Conservation (phyloP, 2,329 filamentous ascomycete genomes). For the Emergomyces pasteurianus region DNA sequence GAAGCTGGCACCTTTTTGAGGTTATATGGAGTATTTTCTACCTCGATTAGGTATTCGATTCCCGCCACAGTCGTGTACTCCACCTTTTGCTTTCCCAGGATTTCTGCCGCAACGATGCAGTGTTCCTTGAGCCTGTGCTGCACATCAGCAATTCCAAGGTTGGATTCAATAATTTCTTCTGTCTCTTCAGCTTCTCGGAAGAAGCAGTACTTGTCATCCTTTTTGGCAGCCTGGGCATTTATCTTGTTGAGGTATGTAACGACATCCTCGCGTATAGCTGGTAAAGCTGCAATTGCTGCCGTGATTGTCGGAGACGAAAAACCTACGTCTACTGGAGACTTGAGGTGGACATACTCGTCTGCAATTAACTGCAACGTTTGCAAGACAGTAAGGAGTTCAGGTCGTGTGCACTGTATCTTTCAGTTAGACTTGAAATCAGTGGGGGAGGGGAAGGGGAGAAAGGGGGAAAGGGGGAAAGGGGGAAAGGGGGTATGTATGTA, state of each 20-base stretch:
- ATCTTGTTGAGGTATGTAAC: constrained; percentile 70
- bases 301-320: constrained; percentile 61
- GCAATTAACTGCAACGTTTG: constrained; percentile 77
- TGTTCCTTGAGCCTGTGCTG: constrained; percentile 80
- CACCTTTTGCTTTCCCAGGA: constrained; percentile 60
- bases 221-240: constrained; percentile 68
- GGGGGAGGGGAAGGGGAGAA: neutral
- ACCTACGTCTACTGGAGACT: constrained; percentile 52
- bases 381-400: constrained; percentile 73
- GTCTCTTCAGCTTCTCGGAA: constrained; percentile 81
- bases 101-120: constrained; percentile 55
- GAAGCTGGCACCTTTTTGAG: constrained; percentile 83
- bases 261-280: constrained; percentile 62
- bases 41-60: constrained; percentile 90
- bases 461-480: neutral
- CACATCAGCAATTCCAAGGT: constrained; percentile 80
- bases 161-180: constrained; percentile 77
- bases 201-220: constrained; percentile 88
- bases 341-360: constrained; percentile 59
- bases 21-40: constrained; percentile 57
- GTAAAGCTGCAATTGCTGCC: constrained; percentile 61
- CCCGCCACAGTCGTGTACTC: constrained; percentile 75
- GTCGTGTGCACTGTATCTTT: constrained; percentile 54
- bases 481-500: too few relatives aligned
- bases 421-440: neutral